Conservation (phyloP, 768 basidiomycete species). For the Lentinula detonsa region DNA sequence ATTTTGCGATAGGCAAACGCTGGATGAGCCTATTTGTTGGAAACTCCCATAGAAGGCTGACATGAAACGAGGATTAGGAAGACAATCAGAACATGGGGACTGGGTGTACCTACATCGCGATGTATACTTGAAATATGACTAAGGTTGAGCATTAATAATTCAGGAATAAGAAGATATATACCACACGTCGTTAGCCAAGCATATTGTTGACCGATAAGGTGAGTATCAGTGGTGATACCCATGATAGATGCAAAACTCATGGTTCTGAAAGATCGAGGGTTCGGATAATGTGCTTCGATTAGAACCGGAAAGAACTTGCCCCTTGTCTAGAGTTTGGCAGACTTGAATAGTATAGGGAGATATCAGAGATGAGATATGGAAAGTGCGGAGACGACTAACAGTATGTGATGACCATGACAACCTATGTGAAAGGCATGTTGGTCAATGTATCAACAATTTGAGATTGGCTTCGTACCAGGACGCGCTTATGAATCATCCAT, state of each 20-base stretch:
- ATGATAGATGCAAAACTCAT: conserved; percentile 43
- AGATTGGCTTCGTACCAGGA: conserved; percentile 24
- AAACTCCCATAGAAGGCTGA: conserved; percentile 36
- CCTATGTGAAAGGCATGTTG: conserved; percentile 10
- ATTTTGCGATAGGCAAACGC: conserved; percentile 44
- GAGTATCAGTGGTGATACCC: conserved; percentile 37
- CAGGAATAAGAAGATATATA: conserved; percentile 14
- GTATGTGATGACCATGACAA: conserved; percentile 41
- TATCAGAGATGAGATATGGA: not conserved
- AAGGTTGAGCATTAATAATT: not conserved
- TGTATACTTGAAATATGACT: conserved; percentile 26
- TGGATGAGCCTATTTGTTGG: conserved; percentile 45
- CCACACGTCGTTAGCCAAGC: conserved; percentile 43
- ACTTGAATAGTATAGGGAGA: conserved; percentile 16
- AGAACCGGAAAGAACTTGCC: conserved; percentile 16
- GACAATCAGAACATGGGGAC: not conserved
- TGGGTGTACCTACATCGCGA: conserved; percentile 26
- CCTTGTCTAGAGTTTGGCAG: conserved; percentile 42
- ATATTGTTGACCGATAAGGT: conserved; percentile 44
- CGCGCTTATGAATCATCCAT: conserved; percentile 41
- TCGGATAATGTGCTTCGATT: not conserved
- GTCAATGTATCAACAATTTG: not conserved
- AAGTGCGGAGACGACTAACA: conserved; percentile 18
- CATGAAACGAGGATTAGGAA: not conserved
- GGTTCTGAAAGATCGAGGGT: conserved; percentile 20